These are phyloP conservation scores for Psilocybe cubensis DNA, from an alignment of 768 basidiomycete genomes.

Conservation along the genomic window DNA sequence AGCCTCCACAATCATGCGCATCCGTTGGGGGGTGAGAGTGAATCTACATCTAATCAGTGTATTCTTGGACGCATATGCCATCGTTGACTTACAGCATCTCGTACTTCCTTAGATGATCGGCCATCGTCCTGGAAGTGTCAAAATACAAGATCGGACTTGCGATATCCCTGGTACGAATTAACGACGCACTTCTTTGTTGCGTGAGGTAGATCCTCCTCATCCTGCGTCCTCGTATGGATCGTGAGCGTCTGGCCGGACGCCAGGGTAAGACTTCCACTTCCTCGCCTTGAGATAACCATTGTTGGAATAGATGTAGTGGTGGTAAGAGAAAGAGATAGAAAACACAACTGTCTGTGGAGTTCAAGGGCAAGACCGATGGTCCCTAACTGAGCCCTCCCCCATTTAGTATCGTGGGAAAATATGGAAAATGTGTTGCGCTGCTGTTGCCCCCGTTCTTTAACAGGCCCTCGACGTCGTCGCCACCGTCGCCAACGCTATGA, in stretches of 20 bases:
- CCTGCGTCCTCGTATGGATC: constrained; percentile 86
- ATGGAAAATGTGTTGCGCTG: constrained; percentile 13
- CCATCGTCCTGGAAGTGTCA: constrained; percentile 71
- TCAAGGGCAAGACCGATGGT: background rate
- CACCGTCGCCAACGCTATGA: constrained; percentile 55
- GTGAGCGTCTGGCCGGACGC: constrained; percentile 80
- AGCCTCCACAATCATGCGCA: constrained; percentile 97
- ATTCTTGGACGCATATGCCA: constrained; percentile 21
- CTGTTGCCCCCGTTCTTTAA: constrained; percentile 7
- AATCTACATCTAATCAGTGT: constrained; percentile 50
- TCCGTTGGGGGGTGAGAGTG: constrained; percentile 85
- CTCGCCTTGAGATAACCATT: constrained; percentile 76
- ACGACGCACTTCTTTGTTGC: constrained; percentile 84
- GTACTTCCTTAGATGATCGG: constrained; percentile 90
- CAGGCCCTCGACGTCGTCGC: constrained; percentile 15
- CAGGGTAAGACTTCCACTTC: constrained; percentile 74
- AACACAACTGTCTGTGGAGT: constrained; percentile 16
- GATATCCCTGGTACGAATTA: constrained; percentile 1
- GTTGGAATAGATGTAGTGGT: constrained; percentile 17
- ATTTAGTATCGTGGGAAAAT: constrained; percentile 31
- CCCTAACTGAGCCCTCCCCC: constrained; percentile 11
- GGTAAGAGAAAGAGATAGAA: constrained; percentile 14
- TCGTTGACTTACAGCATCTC: constrained; percentile 69
- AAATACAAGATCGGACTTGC: constrained; percentile 7
- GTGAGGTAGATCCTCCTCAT: constrained; percentile 87